phyloP scores from a whole-genome alignment of 306 rosid genomes.

The Corylus avellana region DNA sequence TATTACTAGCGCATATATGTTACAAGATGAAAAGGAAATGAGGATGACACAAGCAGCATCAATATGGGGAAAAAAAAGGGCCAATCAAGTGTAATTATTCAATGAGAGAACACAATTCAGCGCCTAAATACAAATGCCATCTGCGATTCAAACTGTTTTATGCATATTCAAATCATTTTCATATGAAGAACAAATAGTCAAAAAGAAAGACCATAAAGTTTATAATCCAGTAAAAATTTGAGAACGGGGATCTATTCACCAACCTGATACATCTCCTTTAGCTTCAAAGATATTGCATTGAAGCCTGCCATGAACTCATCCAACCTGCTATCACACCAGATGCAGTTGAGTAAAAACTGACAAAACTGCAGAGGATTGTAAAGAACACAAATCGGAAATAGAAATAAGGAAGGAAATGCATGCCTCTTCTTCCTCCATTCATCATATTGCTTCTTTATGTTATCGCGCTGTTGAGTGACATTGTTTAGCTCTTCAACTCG shows the following conservation, averaged over 20 bases:
- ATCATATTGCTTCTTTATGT: constrained; percentile 78
- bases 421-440: constrained; percentile 91
- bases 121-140: neutral
- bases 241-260: constrained; percentile 26
- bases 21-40: neutral
- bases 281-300: constrained; percentile 85
- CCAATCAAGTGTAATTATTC: neutral
- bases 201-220: constrained; percentile 6
- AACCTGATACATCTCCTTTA: constrained; percentile 97
- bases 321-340: constrained; percentile 49
- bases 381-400: constrained; percentile 9
- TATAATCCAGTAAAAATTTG: neutral
- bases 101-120: neutral
- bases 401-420: constrained; percentile 9
- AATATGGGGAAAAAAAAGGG: neutral
- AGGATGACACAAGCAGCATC: neutral
- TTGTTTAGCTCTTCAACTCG: constrained; percentile 61
- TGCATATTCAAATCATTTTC: neutral
- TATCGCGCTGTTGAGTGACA: constrained; percentile 60
- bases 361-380: neutral
- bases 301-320: constrained; percentile 99
- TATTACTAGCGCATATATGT: neutral
- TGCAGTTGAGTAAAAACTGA: constrained; percentile 16
- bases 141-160: constrained; percentile 5
- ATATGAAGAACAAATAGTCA: neutral